A percentile compares a stretch with the other conserved stretches of the same genome.
Evolutionary conservation across 2,329 filamentous ascomycete genomes (phyloP).

Genomic region (Polytolypa hystricis): DNA sequence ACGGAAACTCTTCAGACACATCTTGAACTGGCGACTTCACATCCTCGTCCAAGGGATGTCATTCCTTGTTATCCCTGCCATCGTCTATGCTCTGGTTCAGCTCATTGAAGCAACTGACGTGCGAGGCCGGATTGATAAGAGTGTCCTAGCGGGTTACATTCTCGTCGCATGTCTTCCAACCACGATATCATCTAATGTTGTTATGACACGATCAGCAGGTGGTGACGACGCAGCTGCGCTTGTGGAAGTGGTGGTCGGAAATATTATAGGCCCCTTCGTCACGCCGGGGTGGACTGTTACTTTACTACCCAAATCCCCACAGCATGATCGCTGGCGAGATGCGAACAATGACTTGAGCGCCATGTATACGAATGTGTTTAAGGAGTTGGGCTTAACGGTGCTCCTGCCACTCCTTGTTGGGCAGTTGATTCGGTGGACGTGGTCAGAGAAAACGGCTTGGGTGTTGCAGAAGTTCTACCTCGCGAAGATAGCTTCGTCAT

Average conservation of each 20-base stretch:
- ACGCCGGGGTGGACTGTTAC: constrained; percentile 52
- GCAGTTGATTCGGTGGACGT: constrained; percentile 47
- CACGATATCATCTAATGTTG: constrained; percentile 61
- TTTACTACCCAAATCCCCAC: constrained; percentile 35
- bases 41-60: constrained; percentile 55
- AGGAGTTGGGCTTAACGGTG: constrained; percentile 57
- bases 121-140: constrained; percentile 45
- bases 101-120: constrained; percentile 37
- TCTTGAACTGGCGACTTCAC: constrained; percentile 57
- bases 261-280: constrained; percentile 57
- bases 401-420: constrained; percentile 53
- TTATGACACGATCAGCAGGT: constrained; percentile 59
- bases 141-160: constrained; percentile 56
- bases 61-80: constrained; percentile 54
- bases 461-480: constrained; percentile 44
- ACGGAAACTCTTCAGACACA: constrained; percentile 49
- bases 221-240: constrained; percentile 56
- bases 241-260: constrained; percentile 60
- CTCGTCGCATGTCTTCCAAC: constrained; percentile 59
- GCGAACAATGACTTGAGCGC: constrained; percentile 43
- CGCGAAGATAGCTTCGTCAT: constrained; percentile 34
- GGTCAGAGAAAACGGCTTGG: constrained; percentile 32
- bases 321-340: constrained; percentile 30
- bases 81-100: constrained; percentile 48
- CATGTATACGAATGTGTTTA: constrained; percentile 57